Percentiles rank a stretch among this genome's conserved stretches.
Conservation (phyloP, 2,329 filamentous ascomycete species). For the Huntiella abstrusa region DNA sequence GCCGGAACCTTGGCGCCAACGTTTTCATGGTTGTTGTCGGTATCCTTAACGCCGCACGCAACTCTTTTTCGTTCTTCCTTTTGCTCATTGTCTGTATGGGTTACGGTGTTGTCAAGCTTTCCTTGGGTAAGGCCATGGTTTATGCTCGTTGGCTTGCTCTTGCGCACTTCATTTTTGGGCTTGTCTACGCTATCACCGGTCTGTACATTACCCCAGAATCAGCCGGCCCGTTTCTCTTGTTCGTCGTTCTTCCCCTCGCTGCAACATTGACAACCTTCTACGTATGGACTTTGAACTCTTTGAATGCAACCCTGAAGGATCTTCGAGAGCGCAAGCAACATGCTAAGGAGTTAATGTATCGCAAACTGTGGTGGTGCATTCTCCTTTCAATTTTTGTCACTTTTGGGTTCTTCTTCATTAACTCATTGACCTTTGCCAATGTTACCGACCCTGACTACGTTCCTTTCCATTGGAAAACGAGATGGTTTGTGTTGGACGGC, state of each 20-base stretch:
- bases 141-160: constrained; percentile 81
- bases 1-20: constrained; percentile 65
- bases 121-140: constrained; percentile 81
- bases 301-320: constrained; percentile 90
- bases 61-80: constrained; percentile 97
- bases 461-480: constrained; percentile 88
- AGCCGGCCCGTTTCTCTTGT: constrained; percentile 69
- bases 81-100: constrained; percentile 98
- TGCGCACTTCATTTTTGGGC: constrained; percentile 83
- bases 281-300: constrained; percentile 92
- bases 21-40: constrained; percentile 81
- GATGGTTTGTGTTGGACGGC: constrained; percentile 94
- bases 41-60: constrained; percentile 77
- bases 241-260: constrained; percentile 83
- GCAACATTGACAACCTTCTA: constrained; percentile 92
- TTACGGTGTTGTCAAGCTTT: constrained; percentile 91
- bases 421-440: constrained; percentile 86
- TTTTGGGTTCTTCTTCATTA: constrained; percentile 97
- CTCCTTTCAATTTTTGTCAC: constrained; percentile 82
- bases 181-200: constrained; percentile 82
- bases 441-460: constrained; percentile 74
- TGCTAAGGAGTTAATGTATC: constrained; percentile 89
- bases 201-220: constrained; percentile 76
- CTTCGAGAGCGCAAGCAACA: constrained; percentile 87
- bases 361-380: constrained; percentile 97